Evolutionary conservation across 2,329 filamentous ascomycete species (phyloP).

Genomic region (Dothistroma septosporum): DNA sequence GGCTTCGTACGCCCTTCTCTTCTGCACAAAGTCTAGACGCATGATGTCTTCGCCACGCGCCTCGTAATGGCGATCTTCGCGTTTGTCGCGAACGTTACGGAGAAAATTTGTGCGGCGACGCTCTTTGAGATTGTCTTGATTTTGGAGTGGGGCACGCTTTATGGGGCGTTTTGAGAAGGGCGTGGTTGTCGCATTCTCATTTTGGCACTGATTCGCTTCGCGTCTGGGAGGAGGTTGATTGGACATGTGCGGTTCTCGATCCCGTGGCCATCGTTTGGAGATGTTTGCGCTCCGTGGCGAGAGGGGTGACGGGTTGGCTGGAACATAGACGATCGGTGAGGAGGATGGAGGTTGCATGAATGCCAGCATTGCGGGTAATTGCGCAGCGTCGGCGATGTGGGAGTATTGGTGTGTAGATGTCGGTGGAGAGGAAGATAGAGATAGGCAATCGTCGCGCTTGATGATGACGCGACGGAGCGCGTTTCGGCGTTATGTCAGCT

Average conservation of each 20-base stretch:
- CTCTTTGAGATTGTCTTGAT: conserved; percentile 59
- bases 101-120: conserved; percentile 65
- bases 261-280: conserved; percentile 22
- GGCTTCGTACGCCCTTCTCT: conserved; percentile 44
- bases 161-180: conserved; percentile 31
- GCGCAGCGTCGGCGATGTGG: background rate
- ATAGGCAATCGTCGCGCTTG: background rate
- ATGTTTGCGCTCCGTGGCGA: conserved; percentile 43
- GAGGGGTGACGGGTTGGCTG: conserved; percentile 41
- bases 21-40: conserved; percentile 44
- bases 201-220: conserved; percentile 3
- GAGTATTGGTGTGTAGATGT: background rate
- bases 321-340: conserved; percentile 25
- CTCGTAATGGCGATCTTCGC: conserved; percentile 47
- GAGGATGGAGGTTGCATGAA: conserved; percentile 15
- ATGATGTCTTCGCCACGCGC: conserved; percentile 47
- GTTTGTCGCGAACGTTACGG: conserved; percentile 48
- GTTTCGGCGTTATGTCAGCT: background rate
- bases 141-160: conserved; percentile 61
- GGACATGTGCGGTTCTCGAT: conserved; percentile 13
- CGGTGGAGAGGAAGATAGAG: background rate
- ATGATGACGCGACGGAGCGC: conserved; percentile 2
- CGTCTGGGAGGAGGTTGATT: conserved; percentile 15
- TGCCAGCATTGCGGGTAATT: conserved; percentile 12
- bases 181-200: background rate